These are phyloP conservation scores for Porogramme epimiltina DNA, from an alignment of 1,284 basidiomycete species.

Conservation along the genomic window DNA sequence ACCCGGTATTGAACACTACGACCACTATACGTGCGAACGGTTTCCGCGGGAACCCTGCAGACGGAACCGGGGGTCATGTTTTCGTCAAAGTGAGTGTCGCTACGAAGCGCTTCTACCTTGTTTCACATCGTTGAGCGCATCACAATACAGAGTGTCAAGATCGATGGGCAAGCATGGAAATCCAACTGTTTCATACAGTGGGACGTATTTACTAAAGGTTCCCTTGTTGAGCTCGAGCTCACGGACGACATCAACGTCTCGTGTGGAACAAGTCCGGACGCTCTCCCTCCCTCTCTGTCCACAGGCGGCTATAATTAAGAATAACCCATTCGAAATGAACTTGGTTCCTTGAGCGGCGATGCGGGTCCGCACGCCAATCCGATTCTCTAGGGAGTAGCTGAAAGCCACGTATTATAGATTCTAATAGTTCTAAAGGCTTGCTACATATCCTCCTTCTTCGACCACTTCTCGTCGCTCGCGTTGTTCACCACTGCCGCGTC, in stretches of 20 bases:
- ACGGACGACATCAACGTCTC: constrained; percentile 51
- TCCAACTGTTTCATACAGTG: constrained; percentile 65
- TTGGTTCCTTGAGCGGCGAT: no score
- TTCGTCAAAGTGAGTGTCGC: constrained; percentile 50
- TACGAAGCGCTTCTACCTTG: background rate
- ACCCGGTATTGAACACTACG: constrained; percentile 55
- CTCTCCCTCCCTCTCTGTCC: constrained; percentile 61
- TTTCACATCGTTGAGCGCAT: background rate
- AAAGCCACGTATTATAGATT: no score
- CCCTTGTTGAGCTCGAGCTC: constrained; percentile 50
- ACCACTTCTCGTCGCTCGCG: no score
- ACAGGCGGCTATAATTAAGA: constrained; percentile 51
- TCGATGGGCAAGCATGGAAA: constrained; percentile 56
- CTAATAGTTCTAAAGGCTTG: no score
- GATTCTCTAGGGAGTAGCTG: no score
- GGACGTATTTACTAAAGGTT: constrained; percentile 56
- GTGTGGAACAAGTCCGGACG: constrained; percentile 47
- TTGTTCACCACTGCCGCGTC: no score
- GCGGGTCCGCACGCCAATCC: no score
- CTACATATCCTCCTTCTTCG: no score
- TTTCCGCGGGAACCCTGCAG: constrained; percentile 52
- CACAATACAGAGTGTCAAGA: constrained; percentile 49
- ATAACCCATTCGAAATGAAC: no score
- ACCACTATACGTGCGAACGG: constrained; percentile 54
- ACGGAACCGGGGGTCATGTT: constrained; percentile 53